Evolutionary conservation across 2,329 filamentous ascomycete species (phyloP).

Genomic region (Lachnellula hyalina): DNA sequence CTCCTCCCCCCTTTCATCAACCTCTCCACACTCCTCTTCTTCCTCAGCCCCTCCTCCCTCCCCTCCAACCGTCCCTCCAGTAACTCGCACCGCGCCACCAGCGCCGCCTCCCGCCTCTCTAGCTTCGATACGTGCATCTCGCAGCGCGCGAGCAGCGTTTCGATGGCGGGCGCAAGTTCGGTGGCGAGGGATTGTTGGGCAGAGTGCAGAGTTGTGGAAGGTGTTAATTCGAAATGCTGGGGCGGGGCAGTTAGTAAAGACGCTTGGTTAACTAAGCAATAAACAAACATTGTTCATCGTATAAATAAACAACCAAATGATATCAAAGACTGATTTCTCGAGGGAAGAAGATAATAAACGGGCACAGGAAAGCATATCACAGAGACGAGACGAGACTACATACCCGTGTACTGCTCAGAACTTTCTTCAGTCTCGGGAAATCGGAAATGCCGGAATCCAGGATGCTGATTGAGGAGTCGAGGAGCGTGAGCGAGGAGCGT

Average conservation of each 20-base stretch:
- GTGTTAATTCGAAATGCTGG: conserved; percentile 69
- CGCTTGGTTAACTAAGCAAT: background rate
- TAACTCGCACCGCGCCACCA: conserved; percentile 61
- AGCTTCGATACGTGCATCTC: conserved; percentile 62
- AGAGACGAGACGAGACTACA: conserved; percentile 6
- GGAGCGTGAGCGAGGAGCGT: conserved; percentile 34
- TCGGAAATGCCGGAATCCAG: conserved; percentile 28
- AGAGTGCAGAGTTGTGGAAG: conserved; percentile 56
- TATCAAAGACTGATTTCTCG: background rate
- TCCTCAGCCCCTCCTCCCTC: conserved; percentile 29
- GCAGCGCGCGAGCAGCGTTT: conserved; percentile 55
- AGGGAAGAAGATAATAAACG: background rate
- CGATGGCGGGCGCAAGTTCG: conserved; percentile 68
- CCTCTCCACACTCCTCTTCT: conserved; percentile 37
- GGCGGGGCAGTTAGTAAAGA: background rate
- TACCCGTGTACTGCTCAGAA: conserved; percentile 33
- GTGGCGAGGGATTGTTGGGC: conserved; percentile 62
- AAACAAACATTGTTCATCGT: no score
- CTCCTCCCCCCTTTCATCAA: conserved; percentile 23
- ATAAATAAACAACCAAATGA: no score
- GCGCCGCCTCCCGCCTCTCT: conserved; percentile 57
- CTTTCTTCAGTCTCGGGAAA: conserved; percentile 33
- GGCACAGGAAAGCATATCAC: no score
- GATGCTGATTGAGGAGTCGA: conserved; percentile 31
- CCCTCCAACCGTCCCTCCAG: conserved; percentile 57